A percentile compares a stretch with the other conserved stretches of the same genome.
Conservation (phyloP, 345 rosid species). For the Eucalyptus grandis region DNA sequence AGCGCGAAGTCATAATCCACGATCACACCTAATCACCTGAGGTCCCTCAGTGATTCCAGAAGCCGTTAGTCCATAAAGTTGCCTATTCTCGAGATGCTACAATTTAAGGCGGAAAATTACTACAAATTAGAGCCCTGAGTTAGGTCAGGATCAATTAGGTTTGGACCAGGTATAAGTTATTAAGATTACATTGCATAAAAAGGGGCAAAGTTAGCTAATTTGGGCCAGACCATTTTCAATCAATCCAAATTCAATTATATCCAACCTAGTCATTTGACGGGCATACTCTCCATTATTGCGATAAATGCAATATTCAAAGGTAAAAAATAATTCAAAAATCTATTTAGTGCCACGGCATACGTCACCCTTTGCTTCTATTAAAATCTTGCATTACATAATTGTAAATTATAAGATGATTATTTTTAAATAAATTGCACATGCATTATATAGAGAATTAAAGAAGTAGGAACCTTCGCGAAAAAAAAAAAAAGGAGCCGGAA, state of each 20-base stretch:
- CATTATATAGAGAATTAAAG: neutral
- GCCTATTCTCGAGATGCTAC: neutral
- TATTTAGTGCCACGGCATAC: neutral
- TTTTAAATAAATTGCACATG: neutral
- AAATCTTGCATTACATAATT: neutral
- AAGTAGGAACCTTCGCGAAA: neutral
- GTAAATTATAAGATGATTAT: neutral
- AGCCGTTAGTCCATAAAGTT: neutral
- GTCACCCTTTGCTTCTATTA: neutral
- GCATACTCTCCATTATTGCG: rapidly evolving
- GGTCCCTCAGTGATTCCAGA: neutral
- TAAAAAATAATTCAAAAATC: neutral
- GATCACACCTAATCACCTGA: neutral
- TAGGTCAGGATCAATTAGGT: neutral
- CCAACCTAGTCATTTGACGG: rapidly evolving
- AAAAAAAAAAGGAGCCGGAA: neutral
- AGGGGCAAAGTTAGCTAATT: neutral
- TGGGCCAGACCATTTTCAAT: rapidly evolving
- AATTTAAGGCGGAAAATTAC: neutral
- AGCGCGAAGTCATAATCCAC: neutral
- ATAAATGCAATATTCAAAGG: neutral
- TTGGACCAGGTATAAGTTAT: no score
- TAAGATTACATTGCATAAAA: rapidly evolving
- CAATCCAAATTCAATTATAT: rapidly evolving
- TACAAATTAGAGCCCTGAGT: neutral